These are phyloP conservation scores for Zalerion maritima DNA, from an alignment of 495 filamentous ascomycete species.

Conservation along the genomic window DNA sequence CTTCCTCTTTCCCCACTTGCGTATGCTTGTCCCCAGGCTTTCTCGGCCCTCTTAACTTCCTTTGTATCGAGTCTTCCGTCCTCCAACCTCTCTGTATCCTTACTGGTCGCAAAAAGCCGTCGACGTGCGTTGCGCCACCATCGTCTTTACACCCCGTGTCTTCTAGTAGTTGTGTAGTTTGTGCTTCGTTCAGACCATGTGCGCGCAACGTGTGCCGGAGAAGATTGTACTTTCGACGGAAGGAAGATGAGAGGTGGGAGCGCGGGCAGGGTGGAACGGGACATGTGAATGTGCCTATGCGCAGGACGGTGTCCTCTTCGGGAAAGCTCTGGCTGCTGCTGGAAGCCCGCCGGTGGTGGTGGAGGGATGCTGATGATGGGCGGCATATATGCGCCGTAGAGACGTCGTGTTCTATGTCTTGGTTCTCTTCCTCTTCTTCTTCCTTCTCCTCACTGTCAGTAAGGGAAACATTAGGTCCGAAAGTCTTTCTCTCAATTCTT, in stretches of 20 bases:
- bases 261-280: slow-evolving; percentile 7
- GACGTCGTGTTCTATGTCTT: neutral
- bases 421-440: slow-evolving; percentile 7
- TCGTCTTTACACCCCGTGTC: slow-evolving; percentile 4
- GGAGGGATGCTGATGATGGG: neutral
- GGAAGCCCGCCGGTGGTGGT: neutral
- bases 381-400: neutral
- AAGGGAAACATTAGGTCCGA: too few relatives aligned
- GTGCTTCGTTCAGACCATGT: slow-evolving; percentile 16
- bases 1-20: slow-evolving; percentile 2
- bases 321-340: too few relatives aligned
- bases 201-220: slow-evolving; percentile 20
- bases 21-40: slow-evolving; percentile 5
- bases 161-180: too few relatives aligned
- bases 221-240: slow-evolving; percentile 14
- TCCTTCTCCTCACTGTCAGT: slow-evolving; percentile 23
- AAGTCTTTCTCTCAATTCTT: too few relatives aligned
- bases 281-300: slow-evolving; percentile 4
- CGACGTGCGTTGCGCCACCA: slow-evolving; percentile 28
- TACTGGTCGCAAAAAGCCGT: slow-evolving; percentile 34
- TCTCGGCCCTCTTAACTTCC: slow-evolving; percentile 5
- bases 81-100: slow-evolving; percentile 19
- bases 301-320: neutral
- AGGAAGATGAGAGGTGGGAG: slow-evolving; percentile 9
- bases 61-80: slow-evolving; percentile 3